Base-by-base conservation (phyloP, 2,329 filamentous ascomycete genomes). In the Lasiodiplodia gonubiensis region DNA sequence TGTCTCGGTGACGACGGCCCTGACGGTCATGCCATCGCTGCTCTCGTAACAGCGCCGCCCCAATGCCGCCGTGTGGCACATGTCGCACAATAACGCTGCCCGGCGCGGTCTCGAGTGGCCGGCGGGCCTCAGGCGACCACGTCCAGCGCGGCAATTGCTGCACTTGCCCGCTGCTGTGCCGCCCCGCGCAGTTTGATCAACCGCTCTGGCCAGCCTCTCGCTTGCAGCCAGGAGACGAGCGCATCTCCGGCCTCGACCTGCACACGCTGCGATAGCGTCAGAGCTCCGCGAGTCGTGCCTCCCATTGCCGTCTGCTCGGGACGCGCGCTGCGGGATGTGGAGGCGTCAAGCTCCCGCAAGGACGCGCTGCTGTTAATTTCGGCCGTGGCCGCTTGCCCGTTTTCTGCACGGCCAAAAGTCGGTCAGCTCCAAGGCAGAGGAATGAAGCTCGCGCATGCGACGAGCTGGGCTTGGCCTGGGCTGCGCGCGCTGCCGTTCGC, bases 271-370 rank as follows among this genome's bases (percentile, higher is more conserved):
- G 37, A 46, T 37, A 37, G 12, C 39, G 27, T 18, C 57, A 42
- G 57, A 61, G 57, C 57, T 61, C 46, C 55, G 27, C n/a, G 59
- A 63, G 59, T 63, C 59, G 59, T 63, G 59, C 59, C 59, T 33
- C 18, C 59, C 42, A 48, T 21, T 21, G 57, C 39, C 57, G 55
- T 59, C 42, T 61, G 57, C 57, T 30, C 59, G 59, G 59, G 46
- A 49, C 23, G 42, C 59, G 59, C 59, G 46, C 59, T 51, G 59
- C 59, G 59, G 59, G 59, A 51, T 63, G 59, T 63, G 59, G 39
- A 48, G 59, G 23, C 39, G 23, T 42, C 59, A 63, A 63, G 59
- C 59, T 63, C 59, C 59, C 59, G 59, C 59, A 46, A 21, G 33
- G 25, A 61, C 42, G 25, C 49, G 57, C 59, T 35, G 59, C 46